Evolutionary conservation across 345 rosid genomes (phyloP).

Genomic region (Populus euphratica): DNA sequence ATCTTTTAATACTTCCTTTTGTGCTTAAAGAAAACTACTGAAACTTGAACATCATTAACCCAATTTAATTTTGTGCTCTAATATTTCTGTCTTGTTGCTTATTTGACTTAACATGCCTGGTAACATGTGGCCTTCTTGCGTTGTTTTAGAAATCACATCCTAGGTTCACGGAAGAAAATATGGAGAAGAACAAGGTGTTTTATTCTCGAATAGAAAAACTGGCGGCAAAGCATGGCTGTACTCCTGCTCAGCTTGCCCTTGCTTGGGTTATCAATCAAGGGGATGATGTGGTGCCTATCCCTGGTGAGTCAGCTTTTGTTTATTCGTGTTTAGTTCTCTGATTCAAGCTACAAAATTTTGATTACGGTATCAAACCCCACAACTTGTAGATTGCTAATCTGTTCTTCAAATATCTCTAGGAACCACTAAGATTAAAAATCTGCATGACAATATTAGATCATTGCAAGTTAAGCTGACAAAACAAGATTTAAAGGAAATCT

Average conservation of each 20-base stretch:
- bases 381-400: background rate
- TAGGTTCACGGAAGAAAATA: conserved; percentile 14
- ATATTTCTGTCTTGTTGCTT: background rate
- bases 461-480: conserved; percentile 23
- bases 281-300: conserved; percentile 36
- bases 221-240: conserved; percentile 24
- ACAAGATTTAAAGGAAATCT: conserved; percentile 35
- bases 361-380: background rate
- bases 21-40: background rate
- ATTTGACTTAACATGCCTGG: background rate
- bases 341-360: background rate
- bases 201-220: conserved; percentile 20
- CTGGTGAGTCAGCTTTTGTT: conserved; percentile 28
- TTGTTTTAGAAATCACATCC: conserved; percentile 3
- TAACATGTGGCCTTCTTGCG: background rate
- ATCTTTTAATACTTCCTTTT: background rate
- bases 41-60: background rate
- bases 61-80: background rate
- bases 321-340: background rate
- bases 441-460: conserved; percentile 26
- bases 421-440: conserved; percentile 30
- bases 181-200: conserved; percentile 27
- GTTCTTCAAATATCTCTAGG: conserved; percentile 9
- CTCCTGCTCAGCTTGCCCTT: conserved; percentile 36
- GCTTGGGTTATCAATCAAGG: conserved; percentile 39